Evolutionary conservation across 306 rosid genomes (phyloP), one percentile per base, ranked within the genome.

Genomic region (Spatholobus suberectus): DNA sequence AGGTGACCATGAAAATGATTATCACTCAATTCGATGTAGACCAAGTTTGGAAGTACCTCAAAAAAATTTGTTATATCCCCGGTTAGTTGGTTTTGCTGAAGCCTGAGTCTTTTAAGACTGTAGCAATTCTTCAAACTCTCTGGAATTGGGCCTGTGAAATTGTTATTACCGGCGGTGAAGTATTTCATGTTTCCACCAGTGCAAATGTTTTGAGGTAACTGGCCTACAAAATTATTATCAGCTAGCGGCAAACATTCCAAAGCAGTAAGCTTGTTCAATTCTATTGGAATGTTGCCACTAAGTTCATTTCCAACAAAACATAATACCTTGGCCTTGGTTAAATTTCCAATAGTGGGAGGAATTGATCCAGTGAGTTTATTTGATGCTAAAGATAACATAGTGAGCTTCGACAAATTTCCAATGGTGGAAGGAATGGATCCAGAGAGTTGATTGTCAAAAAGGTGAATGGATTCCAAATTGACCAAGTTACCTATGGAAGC

Each of bases 1-100:
- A 83, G 61, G 17, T 71, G 75, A 10, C 86, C 86, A 61, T 77
- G 62, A 41, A 83, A 83, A 1, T 77, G 51, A 62, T 83, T 83
- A 46, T 70, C 34, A 41, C 90, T 84, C 15, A 86, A 38, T 15
- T 46, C 57, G 4, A 79, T 73, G 40, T 37, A 81, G 8, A 13
- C 0, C 73, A 86, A 51, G 18, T 27, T 6, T 13, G 84, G 84
- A 79, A 79, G 79, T 8, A 55, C 54, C 6, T 84, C 85, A 57
- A 81, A 76, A 54, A 5, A 32, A 57, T 57, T 6, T 57, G 79
- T 21, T 55, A 89, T 70, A 49, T 89, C 43, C 49, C 83, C 88
- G 32, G 20, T n/a, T 0, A 86, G 2, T 1, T 82, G 87, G 75
- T 86, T 89, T 15, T 27, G 34, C 0, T 75, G 82, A n/a, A 86